These are phyloP conservation scores for Cyclotella atomus DNA, from an alignment of 108 stramenopile genomes.

Conservation along the genomic window DNA sequence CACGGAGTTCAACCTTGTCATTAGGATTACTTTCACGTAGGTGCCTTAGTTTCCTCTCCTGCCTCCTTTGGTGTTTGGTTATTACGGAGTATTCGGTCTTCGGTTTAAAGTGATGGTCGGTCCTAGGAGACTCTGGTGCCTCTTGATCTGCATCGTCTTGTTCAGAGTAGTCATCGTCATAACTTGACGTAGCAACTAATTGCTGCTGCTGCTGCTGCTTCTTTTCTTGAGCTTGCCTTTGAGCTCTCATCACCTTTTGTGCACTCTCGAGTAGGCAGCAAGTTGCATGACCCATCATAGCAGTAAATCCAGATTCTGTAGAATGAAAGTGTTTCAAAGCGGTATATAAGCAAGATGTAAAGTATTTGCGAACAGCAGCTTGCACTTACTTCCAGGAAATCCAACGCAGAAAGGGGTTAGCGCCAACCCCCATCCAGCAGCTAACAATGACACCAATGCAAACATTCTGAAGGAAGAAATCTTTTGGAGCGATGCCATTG, in stretches of 20 bases:
- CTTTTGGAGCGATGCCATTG: constrained; percentile 59
- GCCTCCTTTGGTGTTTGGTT: constrained; percentile 48
- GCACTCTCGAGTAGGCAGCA: constrained; percentile 11
- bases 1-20: background rate
- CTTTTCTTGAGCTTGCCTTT: constrained; percentile 9
- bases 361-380: background rate
- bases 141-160: background rate
- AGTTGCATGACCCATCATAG: constrained; percentile 56
- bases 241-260: background rate
- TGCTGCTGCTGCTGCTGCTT: constrained; percentile 6
- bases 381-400: constrained; percentile 53
- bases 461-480: constrained; percentile 45
- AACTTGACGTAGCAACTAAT: too few species aligned
- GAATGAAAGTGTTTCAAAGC: background rate
- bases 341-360: background rate
- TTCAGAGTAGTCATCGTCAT: background rate
- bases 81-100: constrained; percentile 23
- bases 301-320: constrained; percentile 59
- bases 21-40: constrained; percentile 20
- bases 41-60: constrained; percentile 40
- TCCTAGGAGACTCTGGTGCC: background rate
- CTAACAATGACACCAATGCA: constrained; percentile 33
- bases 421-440: constrained; percentile 48
- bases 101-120: constrained; percentile 29
- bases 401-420: constrained; percentile 61